These are phyloP conservation scores for Pleurotus giganteus DNA, from an alignment of 768 basidiomycete genomes.

Conservation along the genomic window DNA sequence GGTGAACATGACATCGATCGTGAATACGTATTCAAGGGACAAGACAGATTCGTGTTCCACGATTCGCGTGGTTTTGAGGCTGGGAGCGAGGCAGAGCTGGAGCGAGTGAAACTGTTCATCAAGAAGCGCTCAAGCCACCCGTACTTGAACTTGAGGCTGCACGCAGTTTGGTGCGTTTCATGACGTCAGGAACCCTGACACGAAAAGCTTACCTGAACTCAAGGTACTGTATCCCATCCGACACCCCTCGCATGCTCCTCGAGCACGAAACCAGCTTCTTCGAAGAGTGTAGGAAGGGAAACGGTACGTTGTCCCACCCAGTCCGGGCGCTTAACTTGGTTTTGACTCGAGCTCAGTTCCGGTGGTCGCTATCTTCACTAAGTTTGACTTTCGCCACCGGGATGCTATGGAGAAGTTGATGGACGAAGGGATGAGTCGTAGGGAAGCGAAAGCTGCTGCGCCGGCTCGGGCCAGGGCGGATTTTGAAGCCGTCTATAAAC, in stretches of 20 bases:
- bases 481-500: slow-evolving; percentile 16
- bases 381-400: slow-evolving; percentile 29
- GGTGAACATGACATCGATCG: slow-evolving; percentile 32
- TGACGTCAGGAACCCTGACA: not conserved
- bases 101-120: slow-evolving; percentile 29
- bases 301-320: slow-evolving; percentile 17
- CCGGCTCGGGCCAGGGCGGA: not conserved
- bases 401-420: slow-evolving; percentile 16
- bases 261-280: slow-evolving; percentile 29
- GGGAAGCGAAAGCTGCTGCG: slow-evolving; percentile 10
- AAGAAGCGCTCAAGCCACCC: slow-evolving; percentile 16
- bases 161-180: slow-evolving; percentile 35
- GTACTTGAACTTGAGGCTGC: slow-evolving; percentile 25
- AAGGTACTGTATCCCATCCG: slow-evolving; percentile 38
- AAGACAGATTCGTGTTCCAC: slow-evolving; percentile 35
- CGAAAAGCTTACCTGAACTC: not conserved
- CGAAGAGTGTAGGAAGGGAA: slow-evolving; percentile 19
- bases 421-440: slow-evolving; percentile 11
- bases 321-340: not conserved
- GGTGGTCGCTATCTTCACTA: slow-evolving; percentile 36
- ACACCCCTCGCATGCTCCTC: slow-evolving; percentile 23
- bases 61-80: slow-evolving; percentile 41
- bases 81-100: slow-evolving; percentile 26
- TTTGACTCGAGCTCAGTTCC: slow-evolving; percentile 26
- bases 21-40: slow-evolving; percentile 27